Base-by-base conservation (phyloP, 371 early-diverging fungal species). In the Mucor velutinosus region DNA sequence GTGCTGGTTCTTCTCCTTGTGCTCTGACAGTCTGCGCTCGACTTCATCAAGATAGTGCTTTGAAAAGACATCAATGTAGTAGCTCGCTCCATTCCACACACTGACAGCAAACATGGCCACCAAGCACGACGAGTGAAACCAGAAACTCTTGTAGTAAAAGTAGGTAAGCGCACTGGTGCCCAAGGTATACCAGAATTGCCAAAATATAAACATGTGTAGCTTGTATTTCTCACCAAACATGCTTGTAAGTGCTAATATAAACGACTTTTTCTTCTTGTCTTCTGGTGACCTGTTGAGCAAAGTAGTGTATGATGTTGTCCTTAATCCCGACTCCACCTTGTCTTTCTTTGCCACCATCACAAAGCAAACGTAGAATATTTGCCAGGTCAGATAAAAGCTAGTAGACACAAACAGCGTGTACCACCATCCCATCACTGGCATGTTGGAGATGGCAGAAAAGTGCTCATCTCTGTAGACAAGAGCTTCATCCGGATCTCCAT, bases 1-100 rank as follows among this genome's bases (percentile, higher is more conserved):
- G 7, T 51, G 51, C 6, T 51, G 21, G 1, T 59, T 30, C 47
- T 47, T 41, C 15, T 57, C n/a, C 39, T 58, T 21, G 23, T 11
- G 25, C 53, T 49, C 58, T 29, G 21, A 32, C 39, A 65, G 53
- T 11, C 65, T 68, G 1, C 69, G 63, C 70, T 78, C 85, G 12
- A 89, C 67, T 51, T 90, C 87, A 33, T 66, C 61, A 37, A 81
- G 78, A 58, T 90, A 90, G 29, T 84, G 79, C 64, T 81, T 82
- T 49, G 86, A 84, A 63, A 91, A 91, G 0, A 91, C 89, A 59
- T 91, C 91, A 74, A 92, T 86, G 75, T 92, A 92, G 61, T 88
- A 92, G 65, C 79, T 82, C 0, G 90, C 90, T 0, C 91, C 92
- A 53, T 91, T 91, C 84, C 87, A 91, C 7, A 90, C 86, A 63